These are phyloP conservation scores for Comarum palustre DNA, from an alignment of 306 rosid species.

Conservation along the genomic window DNA sequence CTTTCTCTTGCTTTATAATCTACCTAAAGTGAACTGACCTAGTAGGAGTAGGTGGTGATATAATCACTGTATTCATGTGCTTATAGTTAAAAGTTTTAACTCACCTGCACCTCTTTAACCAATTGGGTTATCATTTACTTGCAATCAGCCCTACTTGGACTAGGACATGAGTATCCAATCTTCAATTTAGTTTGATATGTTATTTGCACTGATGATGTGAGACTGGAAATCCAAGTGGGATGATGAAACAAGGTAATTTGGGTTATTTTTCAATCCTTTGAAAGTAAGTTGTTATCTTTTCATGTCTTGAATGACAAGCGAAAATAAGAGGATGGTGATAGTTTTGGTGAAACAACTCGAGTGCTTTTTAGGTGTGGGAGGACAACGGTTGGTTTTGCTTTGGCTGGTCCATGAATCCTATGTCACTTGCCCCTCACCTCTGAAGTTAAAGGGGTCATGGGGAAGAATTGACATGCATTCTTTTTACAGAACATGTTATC, in stretches of 20 bases:
- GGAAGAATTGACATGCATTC: constrained; percentile 14
- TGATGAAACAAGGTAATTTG: constrained; percentile 6
- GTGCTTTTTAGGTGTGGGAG: constrained; percentile 29
- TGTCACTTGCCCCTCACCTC: background rate
- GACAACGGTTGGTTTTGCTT: constrained; percentile 3
- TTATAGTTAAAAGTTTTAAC: constrained; percentile 36
- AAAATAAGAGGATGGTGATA: constrained; percentile 22
- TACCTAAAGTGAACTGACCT: constrained; percentile 31
- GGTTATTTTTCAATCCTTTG: constrained; percentile 24
- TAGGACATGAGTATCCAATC: background rate
- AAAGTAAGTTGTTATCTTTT: constrained; percentile 30
- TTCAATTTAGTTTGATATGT: background rate
- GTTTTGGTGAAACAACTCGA: constrained; percentile 25
- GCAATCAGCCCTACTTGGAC: constrained; percentile 24
- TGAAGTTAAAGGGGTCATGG: constrained; percentile 8
- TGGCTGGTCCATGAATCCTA: background rate
- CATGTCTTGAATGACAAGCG: constrained; percentile 29
- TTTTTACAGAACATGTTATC: constrained; percentile 15
- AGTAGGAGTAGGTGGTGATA: constrained; percentile 39
- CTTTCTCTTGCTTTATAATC: constrained; percentile 35
- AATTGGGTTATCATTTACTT: constrained; percentile 25
- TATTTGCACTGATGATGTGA: background rate
- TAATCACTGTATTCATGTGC: constrained; percentile 52
- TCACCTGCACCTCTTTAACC: constrained; percentile 29
- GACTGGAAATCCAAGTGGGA: background rate